Evolutionary conservation across 441 rosid species (phyloP).

Genomic region (Euphorbia corollata): DNA sequence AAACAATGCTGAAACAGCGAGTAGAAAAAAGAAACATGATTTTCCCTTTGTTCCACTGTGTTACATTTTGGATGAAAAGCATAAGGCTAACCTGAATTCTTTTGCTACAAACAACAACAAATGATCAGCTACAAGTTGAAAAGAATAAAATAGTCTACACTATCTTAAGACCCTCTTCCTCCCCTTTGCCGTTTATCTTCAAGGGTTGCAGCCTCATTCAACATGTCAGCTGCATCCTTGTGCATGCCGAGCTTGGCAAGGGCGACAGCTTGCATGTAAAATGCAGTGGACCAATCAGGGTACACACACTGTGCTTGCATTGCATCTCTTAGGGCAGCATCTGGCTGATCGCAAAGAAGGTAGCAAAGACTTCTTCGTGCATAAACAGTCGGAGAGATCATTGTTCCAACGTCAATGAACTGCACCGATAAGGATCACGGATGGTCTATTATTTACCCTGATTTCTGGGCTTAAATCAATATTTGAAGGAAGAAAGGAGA

Average conservation of each 20-base stretch:
- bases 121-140: constrained; percentile 16
- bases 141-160: constrained; percentile 19
- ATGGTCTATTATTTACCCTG: neutral
- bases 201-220: constrained; percentile 79
- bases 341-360: constrained; percentile 78
- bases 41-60: constrained; percentile 16
- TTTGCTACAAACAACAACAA: constrained; percentile 19
- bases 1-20: neutral
- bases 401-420: constrained; percentile 86
- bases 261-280: constrained; percentile 94
- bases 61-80: constrained; percentile 29
- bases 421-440: constrained; percentile 25
- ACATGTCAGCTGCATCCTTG: constrained; percentile 89
- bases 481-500: neutral
- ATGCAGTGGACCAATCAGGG: constrained; percentile 96
- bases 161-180: constrained; percentile 38
- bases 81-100: constrained; percentile 23
- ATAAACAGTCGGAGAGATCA: constrained; percentile 86
- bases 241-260: constrained; percentile 90
- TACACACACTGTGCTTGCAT: constrained; percentile 95
- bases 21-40: neutral
- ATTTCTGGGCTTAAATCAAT: too few relatives aligned
- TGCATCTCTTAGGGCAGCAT: constrained; percentile 89
- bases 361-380: constrained; percentile 82
- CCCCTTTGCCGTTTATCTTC: constrained; percentile 80